Conservation (phyloP, 768 basidiomycete species). For the Ramaria sp. region DNA sequence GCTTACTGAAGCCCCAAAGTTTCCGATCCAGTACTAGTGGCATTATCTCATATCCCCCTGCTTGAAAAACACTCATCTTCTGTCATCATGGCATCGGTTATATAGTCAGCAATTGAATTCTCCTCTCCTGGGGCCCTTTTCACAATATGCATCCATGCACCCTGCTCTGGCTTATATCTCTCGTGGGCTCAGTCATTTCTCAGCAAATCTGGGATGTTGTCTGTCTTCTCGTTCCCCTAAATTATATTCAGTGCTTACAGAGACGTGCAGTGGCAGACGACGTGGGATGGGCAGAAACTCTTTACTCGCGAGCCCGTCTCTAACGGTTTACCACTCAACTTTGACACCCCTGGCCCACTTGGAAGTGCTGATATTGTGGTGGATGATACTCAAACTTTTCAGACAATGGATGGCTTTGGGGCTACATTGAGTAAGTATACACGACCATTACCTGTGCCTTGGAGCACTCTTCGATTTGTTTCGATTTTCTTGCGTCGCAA, state of each 20-base stretch:
- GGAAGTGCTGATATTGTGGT: conserved; percentile 55
- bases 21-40: no score
- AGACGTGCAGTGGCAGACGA: conserved; percentile 21
- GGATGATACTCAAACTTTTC: conserved; percentile 42
- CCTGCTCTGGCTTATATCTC: conserved; percentile 8
- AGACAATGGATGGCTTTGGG: conserved; percentile 58
- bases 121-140: neutral
- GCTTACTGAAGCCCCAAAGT: no score
- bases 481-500: neutral
- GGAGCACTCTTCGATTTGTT: neutral
- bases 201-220: conserved; percentile 26
- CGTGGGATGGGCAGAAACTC: conserved; percentile 30
- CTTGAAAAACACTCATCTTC: no score
- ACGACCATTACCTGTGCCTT: neutral
- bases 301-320: conserved; percentile 30
- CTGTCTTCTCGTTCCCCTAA: conserved; percentile 11
- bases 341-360: conserved; percentile 41
- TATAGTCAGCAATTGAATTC: no score
- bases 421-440: conserved; percentile 43
- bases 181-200: conserved; percentile 15
- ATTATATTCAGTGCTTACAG: neutral
- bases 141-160: neutral
- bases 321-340: conserved; percentile 42
- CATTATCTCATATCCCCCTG: no score
- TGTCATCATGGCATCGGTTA: no score